Evolutionary conservation across 2,329 filamentous ascomycete species (phyloP), one percentile per base, ranked within the genome.

Genomic region (Microsporum ferrugineum): DNA sequence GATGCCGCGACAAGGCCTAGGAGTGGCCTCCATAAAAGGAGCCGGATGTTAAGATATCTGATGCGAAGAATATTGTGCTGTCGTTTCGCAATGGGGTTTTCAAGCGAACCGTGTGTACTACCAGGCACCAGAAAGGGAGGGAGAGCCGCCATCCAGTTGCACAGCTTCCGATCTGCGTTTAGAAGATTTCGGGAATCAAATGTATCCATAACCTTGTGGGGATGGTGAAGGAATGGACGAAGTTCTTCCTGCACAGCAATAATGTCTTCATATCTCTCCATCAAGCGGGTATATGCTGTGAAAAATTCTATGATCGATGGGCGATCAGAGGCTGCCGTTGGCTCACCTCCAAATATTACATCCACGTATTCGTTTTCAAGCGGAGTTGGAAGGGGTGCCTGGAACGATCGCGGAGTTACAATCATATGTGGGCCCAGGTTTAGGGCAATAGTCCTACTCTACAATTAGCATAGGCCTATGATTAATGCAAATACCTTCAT

Each of bases 241-340:
- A 66, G 60, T 31, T 69, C 66, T 5, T 65, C 61, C 31, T 69
- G 65, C 47, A 68, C 63, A 7, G 63, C 57, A 34, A 65, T 49
- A 12, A 69, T 61, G 17, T 66, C 66, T 7, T 65, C 64, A 27
- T 68, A 66, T 39, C 63, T 64, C 23, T 63, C 57, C 59, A 69
- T 69, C 14, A 70, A 63, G 31, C 65, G 63, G 10, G 63, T 63
- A 29, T 62, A 66, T 4, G 63, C 65, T 3, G 65, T 62, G 29
- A 69, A 63, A 45, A 68, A 69, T 61, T 69, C 67, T 27, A 69
- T 61, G 27, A 68, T 63, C 1, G 68, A 69, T 29, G 68, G 66
- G 33, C 65, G 61, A 8, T 69, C 68, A 7, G 34, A 49, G 6
- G 56, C 31, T 5, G 31, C 2, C 0, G 31, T 47, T 4, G 66